Evolutionary conservation across 2,329 filamentous ascomycete species (phyloP).

Genomic region (Aspergillus japonicus): DNA sequence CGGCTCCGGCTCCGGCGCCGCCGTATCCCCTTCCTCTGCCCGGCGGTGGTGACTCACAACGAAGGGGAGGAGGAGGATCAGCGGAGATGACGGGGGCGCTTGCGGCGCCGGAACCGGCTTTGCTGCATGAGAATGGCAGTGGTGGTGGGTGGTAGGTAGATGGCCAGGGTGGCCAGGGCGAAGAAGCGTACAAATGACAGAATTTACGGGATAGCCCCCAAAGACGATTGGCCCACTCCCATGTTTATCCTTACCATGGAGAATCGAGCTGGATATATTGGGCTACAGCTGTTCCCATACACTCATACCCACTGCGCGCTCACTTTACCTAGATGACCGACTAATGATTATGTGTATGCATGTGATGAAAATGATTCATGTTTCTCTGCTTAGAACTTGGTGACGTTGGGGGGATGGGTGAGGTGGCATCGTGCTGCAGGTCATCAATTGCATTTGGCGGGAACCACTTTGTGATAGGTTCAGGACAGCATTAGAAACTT

Average conservation of each 20-base stretch:
- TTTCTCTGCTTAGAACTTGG: neutral
- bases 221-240: no score
- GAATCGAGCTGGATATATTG: no score
- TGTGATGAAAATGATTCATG: neutral
- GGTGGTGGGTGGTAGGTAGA: neutral
- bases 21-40: slow-evolving; percentile 13
- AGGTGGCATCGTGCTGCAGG: neutral
- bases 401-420: neutral
- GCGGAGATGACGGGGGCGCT: neutral
- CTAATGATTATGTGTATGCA: neutral
- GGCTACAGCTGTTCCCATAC: no score
- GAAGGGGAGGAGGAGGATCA: neutral
- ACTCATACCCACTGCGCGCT: no score
- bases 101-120: slow-evolving; percentile 15
- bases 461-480: no score
- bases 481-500: no score
- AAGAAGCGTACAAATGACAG: no score
- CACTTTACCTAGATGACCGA: neutral
- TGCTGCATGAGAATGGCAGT: slow-evolving; percentile 26
- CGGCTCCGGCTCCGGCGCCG: slow-evolving; percentile 10
- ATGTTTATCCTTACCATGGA: no score
- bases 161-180: neutral
- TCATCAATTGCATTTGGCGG: no score
- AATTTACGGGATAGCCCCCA: no score
- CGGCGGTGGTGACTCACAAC: neutral